These are phyloP conservation scores for Phoenix roebelenii DNA, from an alignment of 176 grass and related monocot species.

Conservation along the genomic window DNA sequence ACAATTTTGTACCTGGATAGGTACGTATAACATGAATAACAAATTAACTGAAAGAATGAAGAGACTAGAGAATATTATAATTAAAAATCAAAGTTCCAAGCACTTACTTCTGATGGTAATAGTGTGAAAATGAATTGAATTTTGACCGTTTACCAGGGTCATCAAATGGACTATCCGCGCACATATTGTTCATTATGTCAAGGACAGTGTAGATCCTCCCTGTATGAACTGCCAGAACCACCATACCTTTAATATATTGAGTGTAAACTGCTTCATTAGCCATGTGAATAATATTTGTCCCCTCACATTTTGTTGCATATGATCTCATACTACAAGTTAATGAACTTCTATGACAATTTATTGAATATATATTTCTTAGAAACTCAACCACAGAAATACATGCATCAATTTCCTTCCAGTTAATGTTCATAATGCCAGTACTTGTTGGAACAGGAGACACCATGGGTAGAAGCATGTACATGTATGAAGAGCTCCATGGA, in stretches of 20 bases:
- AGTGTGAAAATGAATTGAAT: conserved; percentile 23
- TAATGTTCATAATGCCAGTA: background rate
- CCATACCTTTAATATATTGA: background rate
- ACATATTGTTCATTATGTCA: background rate
- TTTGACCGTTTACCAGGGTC: background rate
- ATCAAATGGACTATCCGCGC: background rate
- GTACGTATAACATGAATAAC: background rate
- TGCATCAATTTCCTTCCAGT: conserved; percentile 2
- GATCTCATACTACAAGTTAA: background rate
- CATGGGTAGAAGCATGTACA: conserved; percentile 11
- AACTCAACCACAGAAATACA: background rate
- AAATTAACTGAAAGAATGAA: too few relatives aligned
- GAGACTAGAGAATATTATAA: background rate
- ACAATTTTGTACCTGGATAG: background rate
- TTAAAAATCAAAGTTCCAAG: background rate
- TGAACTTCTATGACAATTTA: background rate
- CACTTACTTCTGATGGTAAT: conserved; percentile 46
- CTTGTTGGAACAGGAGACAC: background rate
- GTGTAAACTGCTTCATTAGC: conserved; percentile 1
- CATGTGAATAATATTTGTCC: background rate
- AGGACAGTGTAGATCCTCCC: conserved; percentile 14
- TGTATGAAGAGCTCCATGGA: background rate
- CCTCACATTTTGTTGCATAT: background rate
- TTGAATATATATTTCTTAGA: background rate
- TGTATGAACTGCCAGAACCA: conserved; percentile 5